phyloP scores from a whole-genome alignment of 1,139 yeast species.

The Candida sp. region DNA sequence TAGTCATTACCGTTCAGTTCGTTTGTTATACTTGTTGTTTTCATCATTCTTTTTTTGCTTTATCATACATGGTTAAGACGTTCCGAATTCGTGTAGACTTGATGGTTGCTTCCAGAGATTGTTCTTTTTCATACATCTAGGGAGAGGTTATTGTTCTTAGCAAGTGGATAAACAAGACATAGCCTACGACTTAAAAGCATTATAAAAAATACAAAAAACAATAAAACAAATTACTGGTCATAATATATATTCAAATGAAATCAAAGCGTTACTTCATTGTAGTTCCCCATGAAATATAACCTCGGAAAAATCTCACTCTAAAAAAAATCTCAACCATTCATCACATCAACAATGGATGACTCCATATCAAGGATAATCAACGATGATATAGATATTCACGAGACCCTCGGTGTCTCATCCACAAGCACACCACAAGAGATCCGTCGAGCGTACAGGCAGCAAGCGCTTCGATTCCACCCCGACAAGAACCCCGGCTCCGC shows the following conservation, averaged over 20 bases:
- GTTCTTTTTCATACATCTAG: neutral
- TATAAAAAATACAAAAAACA: neutral
- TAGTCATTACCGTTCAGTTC: neutral
- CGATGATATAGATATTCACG: constrained; percentile 39
- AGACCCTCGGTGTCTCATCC: constrained; percentile 28
- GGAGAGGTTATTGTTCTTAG: neutral
- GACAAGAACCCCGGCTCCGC: constrained; percentile 50
- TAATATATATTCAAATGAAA: neutral
- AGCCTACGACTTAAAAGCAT: neutral
- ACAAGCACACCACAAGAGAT: constrained; percentile 56
- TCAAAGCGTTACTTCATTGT: no score
- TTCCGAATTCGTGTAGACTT: neutral
- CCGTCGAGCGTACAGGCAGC: constrained; percentile 81
- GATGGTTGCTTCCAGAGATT: neutral
- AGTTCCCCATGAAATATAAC: no score
- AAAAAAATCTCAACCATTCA: neutral
- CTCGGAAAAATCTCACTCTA: neutral
- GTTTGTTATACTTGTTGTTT: neutral
- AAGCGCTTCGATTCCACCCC: constrained; percentile 79
- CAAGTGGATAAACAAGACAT: neutral
- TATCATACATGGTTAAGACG: neutral
- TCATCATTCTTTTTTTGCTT: neutral
- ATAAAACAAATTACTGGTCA: neutral
- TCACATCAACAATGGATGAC: constrained; percentile 13
- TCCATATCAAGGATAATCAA: constrained; percentile 25